Percentiles rank a stretch among this genome's conserved stretches.
phyloP scores from a whole-genome alignment of 2,329 filamentous ascomycete genomes.

The Didymellaceae sp. region DNA sequence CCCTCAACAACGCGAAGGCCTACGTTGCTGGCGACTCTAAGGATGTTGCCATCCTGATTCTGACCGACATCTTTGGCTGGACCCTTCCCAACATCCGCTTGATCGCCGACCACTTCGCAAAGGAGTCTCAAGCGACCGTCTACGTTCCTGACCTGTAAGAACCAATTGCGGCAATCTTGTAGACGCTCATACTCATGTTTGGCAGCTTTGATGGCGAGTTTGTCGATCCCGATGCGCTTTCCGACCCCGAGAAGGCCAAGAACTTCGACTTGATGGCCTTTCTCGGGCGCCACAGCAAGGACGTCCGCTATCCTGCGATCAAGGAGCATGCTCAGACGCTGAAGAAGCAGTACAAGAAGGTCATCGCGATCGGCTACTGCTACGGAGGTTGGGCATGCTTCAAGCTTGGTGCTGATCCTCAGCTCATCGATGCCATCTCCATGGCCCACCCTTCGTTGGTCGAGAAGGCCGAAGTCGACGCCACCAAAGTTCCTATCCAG shows the following conservation, averaged over 20 bases:
- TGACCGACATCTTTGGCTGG: slow-evolving; percentile 56
- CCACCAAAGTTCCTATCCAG: slow-evolving; percentile 41
- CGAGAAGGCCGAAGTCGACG: slow-evolving; percentile 39
- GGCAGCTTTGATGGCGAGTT: slow-evolving; percentile 43
- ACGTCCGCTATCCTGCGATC: slow-evolving; percentile 49
- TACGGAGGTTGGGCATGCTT: slow-evolving; percentile 53
- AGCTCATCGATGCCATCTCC: slow-evolving; percentile 41
- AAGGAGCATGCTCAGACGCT: slow-evolving; percentile 45
- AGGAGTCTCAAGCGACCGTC: slow-evolving; percentile 53
- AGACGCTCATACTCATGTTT: neutral
- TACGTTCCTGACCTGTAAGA: slow-evolving; percentile 55
- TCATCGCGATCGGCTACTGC: slow-evolving; percentile 58
- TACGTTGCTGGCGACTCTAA: slow-evolving; percentile 54
- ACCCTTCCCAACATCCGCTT: slow-evolving; percentile 55
- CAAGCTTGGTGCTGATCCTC: slow-evolving; percentile 40
- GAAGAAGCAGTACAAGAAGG: slow-evolving; percentile 47
- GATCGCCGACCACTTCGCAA: slow-evolving; percentile 57
- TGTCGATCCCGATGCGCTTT: slow-evolving; percentile 32
- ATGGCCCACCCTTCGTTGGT: slow-evolving; percentile 41
- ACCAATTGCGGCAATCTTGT: too few relatives aligned
- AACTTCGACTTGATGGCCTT: slow-evolving; percentile 52
- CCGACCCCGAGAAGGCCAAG: slow-evolving; percentile 37
- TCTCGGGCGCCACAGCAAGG: slow-evolving; percentile 46
- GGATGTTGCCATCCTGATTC: slow-evolving; percentile 56
- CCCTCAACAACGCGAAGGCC: slow-evolving; percentile 47